phyloP scores from a whole-genome alignment of 164 flowering plant genomes.

The grape (Vitis vinifera) region ASM3070453v1 NC_081806.1:5345001-5345500 shows the following conservation, averaged over 20 bases:
- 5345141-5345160: conserved; percentile 67
- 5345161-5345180: conserved; percentile 80
- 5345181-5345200: conserved; percentile 67
- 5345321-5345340: conserved; percentile 86
- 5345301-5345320: conserved; percentile 78
- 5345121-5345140: conserved; percentile 57
- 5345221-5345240: conserved; percentile 68
- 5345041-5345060: conserved; percentile 48
- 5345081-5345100: neutral
- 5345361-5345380: neutral
- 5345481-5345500: too few species aligned
- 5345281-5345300: conserved; percentile 66
- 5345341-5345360: neutral
- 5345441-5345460: neutral
- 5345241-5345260: conserved; percentile 66
- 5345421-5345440: neutral
- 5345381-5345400: conserved; percentile 3
- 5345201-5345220: conserved; percentile 75
- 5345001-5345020: conserved; percentile 72
- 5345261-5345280: conserved; percentile 82
- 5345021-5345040: conserved; percentile 78
- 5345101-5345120: neutral
- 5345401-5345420: neutral
- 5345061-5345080: conserved; percentile 1
- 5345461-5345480: too few species aligned